Evolutionary conservation across 257 asterid genomes (phyloP).

Genomic region (Solanum pennellii): DNA sequence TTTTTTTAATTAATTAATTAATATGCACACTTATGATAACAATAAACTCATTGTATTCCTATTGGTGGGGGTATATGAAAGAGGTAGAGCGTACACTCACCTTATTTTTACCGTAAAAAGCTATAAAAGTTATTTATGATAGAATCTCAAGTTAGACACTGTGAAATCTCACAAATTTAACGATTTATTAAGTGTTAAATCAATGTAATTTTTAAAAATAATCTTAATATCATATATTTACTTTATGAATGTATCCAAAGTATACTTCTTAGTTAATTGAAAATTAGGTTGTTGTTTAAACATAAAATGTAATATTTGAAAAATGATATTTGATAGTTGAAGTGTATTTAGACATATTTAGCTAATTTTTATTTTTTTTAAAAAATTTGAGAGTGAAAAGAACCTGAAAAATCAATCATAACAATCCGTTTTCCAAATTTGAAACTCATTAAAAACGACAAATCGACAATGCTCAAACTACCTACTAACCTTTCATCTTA

Average conservation of each 20-base stretch:
- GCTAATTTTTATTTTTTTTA: too few relatives aligned
- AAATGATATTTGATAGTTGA: too few relatives aligned
- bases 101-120: too few relatives aligned
- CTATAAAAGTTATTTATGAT: rapidly evolving
- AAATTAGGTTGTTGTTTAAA: rapidly evolving
- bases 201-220: not conserved
- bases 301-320: not conserved
- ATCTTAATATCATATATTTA: not conserved
- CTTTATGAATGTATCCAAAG: not conserved
- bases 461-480: not conserved
- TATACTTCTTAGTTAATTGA: not conserved
- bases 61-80: not conserved
- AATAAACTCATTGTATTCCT: rapidly evolving
- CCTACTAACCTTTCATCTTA: not conserved
- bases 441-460: not conserved
- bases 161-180: not conserved
- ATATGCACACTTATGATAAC: not conserved
- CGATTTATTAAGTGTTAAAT: not conserved
- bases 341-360: not conserved
- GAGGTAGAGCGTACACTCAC: too few relatives aligned
- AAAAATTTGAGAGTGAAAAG: too few relatives aligned
- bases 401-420: not conserved
- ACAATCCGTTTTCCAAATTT: not conserved
- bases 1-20: not conserved
- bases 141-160: rapidly evolving